Percentiles rank a stretch among this genome's conserved stretches.
These are phyloP conservation scores for Alnus rubra DNA, from an alignment of 306 rosid genomes.

Conservation along the genomic window DNA sequence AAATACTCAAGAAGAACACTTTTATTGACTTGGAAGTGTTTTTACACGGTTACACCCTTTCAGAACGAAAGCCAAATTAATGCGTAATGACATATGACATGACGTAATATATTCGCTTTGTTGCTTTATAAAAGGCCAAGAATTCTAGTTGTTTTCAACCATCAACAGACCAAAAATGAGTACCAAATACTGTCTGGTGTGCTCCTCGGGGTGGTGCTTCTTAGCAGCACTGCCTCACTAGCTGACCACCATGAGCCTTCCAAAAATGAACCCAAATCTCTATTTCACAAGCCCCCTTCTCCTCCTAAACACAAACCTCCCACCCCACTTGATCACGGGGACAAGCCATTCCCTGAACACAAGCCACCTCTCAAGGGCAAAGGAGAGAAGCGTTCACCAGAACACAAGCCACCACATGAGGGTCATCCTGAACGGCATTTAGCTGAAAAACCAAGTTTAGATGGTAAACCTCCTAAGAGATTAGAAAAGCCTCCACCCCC, in stretches of 20 bases:
- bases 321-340: neutral
- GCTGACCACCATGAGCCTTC: constrained; percentile 4
- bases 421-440: neutral
- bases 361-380: neutral
- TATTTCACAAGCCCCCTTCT: neutral
- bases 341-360: neutral
- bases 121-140: neutral
- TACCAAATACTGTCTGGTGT: neutral
- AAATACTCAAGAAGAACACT: neutral
- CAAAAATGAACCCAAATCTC: neutral
- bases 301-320: constrained; percentile 10
- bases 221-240: neutral
- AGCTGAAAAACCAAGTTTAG: neutral
- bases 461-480: neutral
- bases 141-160: neutral
- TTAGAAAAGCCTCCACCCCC: constrained; percentile 7
- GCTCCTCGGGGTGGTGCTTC: constrained; percentile 7
- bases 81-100: neutral
- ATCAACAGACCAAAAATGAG: neutral
- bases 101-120: neutral
- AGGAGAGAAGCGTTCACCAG: constrained; percentile 17
- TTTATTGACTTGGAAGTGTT: neutral
- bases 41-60: neutral
- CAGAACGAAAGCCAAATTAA: neutral
- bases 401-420: neutral